Evolutionary conservation across 2,329 filamentous ascomycete species (phyloP), one percentile per base, ranked within the genome.

Genomic region (Volutella citrinella): DNA sequence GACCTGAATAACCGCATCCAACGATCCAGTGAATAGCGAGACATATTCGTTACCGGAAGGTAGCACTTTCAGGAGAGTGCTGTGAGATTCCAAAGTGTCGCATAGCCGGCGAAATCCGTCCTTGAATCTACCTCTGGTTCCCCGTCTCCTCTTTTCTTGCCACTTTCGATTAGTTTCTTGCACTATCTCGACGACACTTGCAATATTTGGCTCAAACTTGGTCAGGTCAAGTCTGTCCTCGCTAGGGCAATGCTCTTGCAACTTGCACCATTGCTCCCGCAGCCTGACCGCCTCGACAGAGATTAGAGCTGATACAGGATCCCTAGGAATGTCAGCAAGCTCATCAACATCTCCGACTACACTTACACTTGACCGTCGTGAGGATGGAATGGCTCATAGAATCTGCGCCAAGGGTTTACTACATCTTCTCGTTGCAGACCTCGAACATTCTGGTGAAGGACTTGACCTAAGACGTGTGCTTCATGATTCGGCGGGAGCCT

Each of bases 11-110:
- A 59, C 36, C 5, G 44, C 44, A n/a, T 46, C 53, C 5, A 57
- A 25, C 0, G 40, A 42, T 1, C 55, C 55, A 4, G 51, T 45
- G n/a, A 58, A 57, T 0, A 59, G 34, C 0, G 53, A 56, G 4
- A 55, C 46, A 14, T 59, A 59, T 29, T 59, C 48, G 14, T 48
- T 57, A 3, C 52, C 48, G 5, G 51, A 43, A 0, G 55, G 54
- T 1, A 59, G 44, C 8, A 57, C 30, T n/a, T 53, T 28, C 7
- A 59, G 16, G 1, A 57, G 37, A 2, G 41, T 17, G 6, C 40
- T 44, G 17, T 59, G 55, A 1, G 51, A 46, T 30, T 52, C 29
- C 10, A 57, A 16, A 1, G 40, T 47, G 6, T 32, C 24, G 15
- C 51, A 56, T 18, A 57, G 52, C 11, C 38, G 48, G 32, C 56